Percentiles rank a stretch among this genome's conserved stretches.
These are phyloP conservation scores for Kazachstania psychrophila DNA, from an alignment of 805 yeast species.

Conservation along the genomic window DNA sequence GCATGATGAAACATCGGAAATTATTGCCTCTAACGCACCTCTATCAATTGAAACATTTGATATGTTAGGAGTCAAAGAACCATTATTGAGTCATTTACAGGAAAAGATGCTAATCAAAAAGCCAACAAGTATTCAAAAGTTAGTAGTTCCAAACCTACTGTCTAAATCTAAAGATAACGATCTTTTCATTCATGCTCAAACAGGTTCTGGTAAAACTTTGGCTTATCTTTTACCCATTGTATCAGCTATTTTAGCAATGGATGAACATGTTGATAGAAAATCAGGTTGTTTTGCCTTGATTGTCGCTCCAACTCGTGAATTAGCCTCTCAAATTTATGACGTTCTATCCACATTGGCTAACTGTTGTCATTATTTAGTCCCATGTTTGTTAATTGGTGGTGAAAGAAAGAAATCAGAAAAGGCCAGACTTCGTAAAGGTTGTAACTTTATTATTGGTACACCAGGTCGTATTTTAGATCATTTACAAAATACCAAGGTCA, in stretches of 20 bases:
- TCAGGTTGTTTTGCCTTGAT: conserved; percentile 86
- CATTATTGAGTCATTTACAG: conserved; percentile 44
- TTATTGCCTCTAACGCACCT: conserved; percentile 79
- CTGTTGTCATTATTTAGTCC: conserved; percentile 81
- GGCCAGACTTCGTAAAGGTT: conserved; percentile 92
- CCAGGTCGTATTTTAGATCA: conserved; percentile 96
- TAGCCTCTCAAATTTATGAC: conserved; percentile 80
- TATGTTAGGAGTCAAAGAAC: conserved; percentile 57
- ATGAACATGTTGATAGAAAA: conserved; percentile 40
- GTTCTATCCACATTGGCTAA: conserved; percentile 66
- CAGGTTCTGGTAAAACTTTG: conserved; percentile 96
- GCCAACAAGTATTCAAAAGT: conserved; percentile 84
- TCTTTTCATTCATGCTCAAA: conserved; percentile 87
- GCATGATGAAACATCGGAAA: conserved; percentile 29
- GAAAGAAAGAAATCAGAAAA: conserved; percentile 96
- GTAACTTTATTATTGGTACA: conserved; percentile 90
- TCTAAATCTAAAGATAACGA: conserved; percentile 42
- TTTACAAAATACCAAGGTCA: conserved; percentile 73
- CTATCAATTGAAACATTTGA: conserved; percentile 52
- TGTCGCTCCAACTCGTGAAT: conserved; percentile 88
- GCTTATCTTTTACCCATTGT: conserved; percentile 80
- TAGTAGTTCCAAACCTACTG: conserved; percentile 59
- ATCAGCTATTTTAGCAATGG: conserved; percentile 54
- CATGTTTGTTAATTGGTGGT: conserved; percentile 96
- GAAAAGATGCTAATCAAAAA: conserved; percentile 45